Conservation (phyloP, 1,284 basidiomycete genomes). For the Inonotus hispidus region DNA sequence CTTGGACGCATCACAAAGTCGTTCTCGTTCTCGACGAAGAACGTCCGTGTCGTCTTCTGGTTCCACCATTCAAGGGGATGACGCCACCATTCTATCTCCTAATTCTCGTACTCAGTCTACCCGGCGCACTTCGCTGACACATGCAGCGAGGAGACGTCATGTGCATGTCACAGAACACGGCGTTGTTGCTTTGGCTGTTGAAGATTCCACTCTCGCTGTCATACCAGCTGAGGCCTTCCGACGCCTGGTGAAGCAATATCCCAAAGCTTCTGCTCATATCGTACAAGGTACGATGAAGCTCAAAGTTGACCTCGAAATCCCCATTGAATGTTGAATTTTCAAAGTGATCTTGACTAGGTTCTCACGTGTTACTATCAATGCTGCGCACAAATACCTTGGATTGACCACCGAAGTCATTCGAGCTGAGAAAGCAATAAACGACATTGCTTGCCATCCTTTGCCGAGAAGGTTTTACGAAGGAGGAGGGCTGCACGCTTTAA, state of each 20-base stretch:
- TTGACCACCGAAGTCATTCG: conserved; percentile 93
- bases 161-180: conserved; percentile 35
- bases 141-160: background rate
- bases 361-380: conserved; percentile 93
- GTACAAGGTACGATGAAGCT: conserved; percentile 66
- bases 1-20: background rate
- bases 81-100: conserved; percentile 6
- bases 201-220: conserved; percentile 96
- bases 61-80: conserved; percentile 17
- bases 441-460: conserved; percentile 92
- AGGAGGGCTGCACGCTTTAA: conserved; percentile 85
- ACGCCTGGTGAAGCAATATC: conserved; percentile 88
- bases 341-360: conserved; percentile 92
- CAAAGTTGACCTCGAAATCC: background rate
- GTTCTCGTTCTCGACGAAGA: conserved; percentile 9
- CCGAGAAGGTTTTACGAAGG: conserved; percentile 90
- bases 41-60: conserved; percentile 12
- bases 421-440: conserved; percentile 95
- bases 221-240: conserved; percentile 97
- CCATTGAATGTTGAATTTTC: background rate
- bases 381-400: conserved; percentile 94
- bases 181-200: conserved; percentile 83
- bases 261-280: conserved; percentile 95
- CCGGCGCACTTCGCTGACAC: background rate
- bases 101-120: background rate